A percentile compares a stretch with the other conserved stretches of the same genome.
Conservation (phyloP, 768 basidiomycete genomes). For the Suillus discolor region DNA sequence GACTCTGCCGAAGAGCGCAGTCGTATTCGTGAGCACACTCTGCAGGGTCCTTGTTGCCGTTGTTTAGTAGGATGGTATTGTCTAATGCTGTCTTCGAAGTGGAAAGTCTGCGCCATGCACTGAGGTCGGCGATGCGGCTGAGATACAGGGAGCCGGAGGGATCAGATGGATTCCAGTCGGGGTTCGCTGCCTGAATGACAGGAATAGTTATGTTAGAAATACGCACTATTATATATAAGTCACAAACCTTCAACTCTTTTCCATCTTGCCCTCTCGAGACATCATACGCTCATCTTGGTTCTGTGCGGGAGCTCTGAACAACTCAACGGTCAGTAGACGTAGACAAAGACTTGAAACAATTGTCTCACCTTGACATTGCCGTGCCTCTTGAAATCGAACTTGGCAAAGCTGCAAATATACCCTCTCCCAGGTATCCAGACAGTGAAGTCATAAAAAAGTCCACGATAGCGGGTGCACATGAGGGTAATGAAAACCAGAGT, state of each 20-base stretch:
- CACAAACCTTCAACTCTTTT: conserved; percentile 88
- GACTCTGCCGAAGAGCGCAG: conserved; percentile 71
- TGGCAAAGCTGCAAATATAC: conserved; percentile 98
- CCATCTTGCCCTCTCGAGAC: conserved; percentile 97
- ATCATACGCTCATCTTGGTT: conserved; percentile 73
- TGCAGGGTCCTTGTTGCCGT: conserved; percentile 38
- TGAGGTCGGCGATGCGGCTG: conserved; percentile 76
- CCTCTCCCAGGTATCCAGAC: conserved; percentile 96
- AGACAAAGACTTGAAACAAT: neutral
- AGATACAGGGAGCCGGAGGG: conserved; percentile 91
- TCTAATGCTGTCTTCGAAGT: conserved; percentile 31
- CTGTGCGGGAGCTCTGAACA: conserved; percentile 85
- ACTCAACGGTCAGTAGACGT: conserved; percentile 7
- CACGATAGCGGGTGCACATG: conserved; percentile 86
- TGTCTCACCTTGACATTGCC: conserved; percentile 80
- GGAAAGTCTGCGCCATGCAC: conserved; percentile 40
- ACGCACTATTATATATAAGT: neutral
- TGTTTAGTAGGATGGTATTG: conserved; percentile 32
- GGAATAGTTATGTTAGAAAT: conserved; percentile 9
- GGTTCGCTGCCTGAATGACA: conserved; percentile 74
- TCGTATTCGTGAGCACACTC: conserved; percentile 77
- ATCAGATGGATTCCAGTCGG: conserved; percentile 93
- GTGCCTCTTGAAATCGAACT: conserved; percentile 95
- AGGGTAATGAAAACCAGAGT: conserved; percentile 89
- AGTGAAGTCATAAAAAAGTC: conserved; percentile 99